Evolutionary conservation across 108 stramenopile species (phyloP).

Genomic region (Skeletonema potamos): DNA sequence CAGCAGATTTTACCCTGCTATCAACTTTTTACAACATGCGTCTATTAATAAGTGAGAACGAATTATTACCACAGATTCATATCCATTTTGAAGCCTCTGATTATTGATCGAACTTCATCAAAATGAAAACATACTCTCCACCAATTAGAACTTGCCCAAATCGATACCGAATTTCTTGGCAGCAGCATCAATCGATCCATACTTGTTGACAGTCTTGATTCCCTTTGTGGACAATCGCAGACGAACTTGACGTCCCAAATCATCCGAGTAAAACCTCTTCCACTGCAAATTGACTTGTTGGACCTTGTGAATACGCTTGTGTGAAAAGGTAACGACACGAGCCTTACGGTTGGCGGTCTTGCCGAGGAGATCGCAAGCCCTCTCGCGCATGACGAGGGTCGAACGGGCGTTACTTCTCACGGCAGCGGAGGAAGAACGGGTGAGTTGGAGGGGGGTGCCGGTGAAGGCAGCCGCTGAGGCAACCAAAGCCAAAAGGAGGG

Average conservation of each 20-base stretch:
- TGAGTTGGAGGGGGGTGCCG: constrained; percentile 50
- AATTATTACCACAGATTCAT: background rate
- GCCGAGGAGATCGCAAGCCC: constrained; percentile 88
- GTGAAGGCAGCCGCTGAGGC: constrained; percentile 61
- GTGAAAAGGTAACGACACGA: constrained; percentile 92
- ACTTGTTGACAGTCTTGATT: constrained; percentile 94
- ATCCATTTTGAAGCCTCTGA: background rate
- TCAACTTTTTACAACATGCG: background rate
- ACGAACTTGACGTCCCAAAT: constrained; percentile 76
- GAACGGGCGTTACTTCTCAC: constrained; percentile 9
- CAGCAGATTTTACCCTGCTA: background rate
- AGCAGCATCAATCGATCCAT: constrained; percentile 90
- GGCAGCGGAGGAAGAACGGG: constrained; percentile 8
- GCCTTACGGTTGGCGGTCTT: constrained; percentile 93
- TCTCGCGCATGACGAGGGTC: constrained; percentile 80
- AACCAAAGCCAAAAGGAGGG: constrained; percentile 55
- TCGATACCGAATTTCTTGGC: constrained; percentile 93
- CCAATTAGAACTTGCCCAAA: constrained; percentile 79
- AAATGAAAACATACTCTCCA: background rate
- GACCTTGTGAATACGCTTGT: constrained; percentile 92
- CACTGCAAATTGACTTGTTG: constrained; percentile 92
- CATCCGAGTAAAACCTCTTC: constrained; percentile 86
- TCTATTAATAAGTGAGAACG: constrained; percentile 3
- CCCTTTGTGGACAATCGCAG: constrained; percentile 93
- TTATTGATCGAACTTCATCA: background rate